Percentiles rank a stretch among this genome's conserved stretches.
phyloP scores from a whole-genome alignment of 257 asterid genomes.

The Petrea volubilis region DNA sequence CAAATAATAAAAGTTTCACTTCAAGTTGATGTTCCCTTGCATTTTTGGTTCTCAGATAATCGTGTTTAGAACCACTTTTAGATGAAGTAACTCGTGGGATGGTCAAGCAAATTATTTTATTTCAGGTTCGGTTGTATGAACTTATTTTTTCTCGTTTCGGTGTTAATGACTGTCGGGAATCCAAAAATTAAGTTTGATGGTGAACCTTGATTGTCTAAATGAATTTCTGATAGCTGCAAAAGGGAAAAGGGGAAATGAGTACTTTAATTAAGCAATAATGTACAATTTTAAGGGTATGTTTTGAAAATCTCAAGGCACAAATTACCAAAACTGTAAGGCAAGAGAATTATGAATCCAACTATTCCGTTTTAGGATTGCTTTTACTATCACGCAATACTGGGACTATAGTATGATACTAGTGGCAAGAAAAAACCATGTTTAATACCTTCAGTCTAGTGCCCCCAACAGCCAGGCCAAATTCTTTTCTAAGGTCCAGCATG shows the following conservation, averaged over 20 bases:
- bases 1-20: not conserved
- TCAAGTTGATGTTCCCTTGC: not conserved
- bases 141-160: not conserved
- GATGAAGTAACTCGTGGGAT: conserved; percentile 8
- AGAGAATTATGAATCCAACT: not conserved
- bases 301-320: not conserved
- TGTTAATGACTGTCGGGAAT: conserved; percentile 1
- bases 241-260: not conserved
- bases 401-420: not conserved
- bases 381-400: not conserved
- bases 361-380: not conserved
- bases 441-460: not conserved
- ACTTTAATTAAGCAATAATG: not conserved
- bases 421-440: not conserved
- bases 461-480: too few relatives aligned
- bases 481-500: too few relatives aligned
- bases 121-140: conserved; percentile 10
- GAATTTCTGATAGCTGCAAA: not conserved
- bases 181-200: not conserved
- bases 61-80: not conserved
- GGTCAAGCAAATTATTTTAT: not conserved
- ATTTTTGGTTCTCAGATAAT: not conserved
- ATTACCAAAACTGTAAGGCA: not conserved
- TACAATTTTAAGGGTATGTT: not conserved
- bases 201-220: not conserved